A percentile compares a stretch with the other conserved stretches of the same genome.
Conservation (phyloP, 495 filamentous ascomycete genomes). For the Lindgomyces ingoldianus region DNA sequence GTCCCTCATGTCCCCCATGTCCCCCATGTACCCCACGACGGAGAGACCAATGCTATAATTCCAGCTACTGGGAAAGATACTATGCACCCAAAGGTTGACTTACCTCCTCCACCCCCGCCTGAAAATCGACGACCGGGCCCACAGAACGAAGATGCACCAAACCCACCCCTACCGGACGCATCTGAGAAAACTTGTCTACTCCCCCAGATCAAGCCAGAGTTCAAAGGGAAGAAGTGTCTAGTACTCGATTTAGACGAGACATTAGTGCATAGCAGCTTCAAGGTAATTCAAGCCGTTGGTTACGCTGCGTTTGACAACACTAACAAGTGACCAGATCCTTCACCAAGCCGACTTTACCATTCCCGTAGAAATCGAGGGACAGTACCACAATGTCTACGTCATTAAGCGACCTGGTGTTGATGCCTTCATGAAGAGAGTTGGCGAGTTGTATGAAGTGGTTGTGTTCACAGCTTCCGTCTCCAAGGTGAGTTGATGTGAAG, state of each 20-base stretch:
- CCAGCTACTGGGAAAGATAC: conserved; percentile 42
- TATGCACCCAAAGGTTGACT: conserved; percentile 37
- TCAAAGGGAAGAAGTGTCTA: conserved; percentile 86
- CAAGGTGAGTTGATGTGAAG: conserved; percentile 83
- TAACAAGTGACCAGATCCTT: conserved; percentile 66
- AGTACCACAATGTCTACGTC: conserved; percentile 99
- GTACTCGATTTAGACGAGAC: conserved; percentile 97
- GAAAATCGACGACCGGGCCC: conserved; percentile 48
- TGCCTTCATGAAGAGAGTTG: conserved; percentile 97
- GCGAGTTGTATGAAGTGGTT: conserved; percentile 96
- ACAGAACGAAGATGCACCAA: conserved; percentile 43
- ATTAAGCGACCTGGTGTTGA: conserved; percentile 98
- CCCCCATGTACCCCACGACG: too few relatives aligned
- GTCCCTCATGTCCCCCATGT: too few relatives aligned
- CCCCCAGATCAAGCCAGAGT: conserved; percentile 72
- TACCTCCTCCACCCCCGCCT: conserved; percentile 64
- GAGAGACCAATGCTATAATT: conserved; percentile 20
- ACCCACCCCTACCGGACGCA: conserved; percentile 23
- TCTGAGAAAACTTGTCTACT: conserved; percentile 71
- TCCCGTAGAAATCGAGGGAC: conserved; percentile 97
- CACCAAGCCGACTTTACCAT: conserved; percentile 99
- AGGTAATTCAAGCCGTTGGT: conserved; percentile 58
- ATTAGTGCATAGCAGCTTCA: conserved; percentile 98
- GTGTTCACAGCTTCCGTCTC: conserved; percentile 99
- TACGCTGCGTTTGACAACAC: conserved; percentile 26